Base-by-base conservation (phyloP, 2,329 filamentous ascomycete genomes). In the Nannizziopsis barbatae region DNA sequence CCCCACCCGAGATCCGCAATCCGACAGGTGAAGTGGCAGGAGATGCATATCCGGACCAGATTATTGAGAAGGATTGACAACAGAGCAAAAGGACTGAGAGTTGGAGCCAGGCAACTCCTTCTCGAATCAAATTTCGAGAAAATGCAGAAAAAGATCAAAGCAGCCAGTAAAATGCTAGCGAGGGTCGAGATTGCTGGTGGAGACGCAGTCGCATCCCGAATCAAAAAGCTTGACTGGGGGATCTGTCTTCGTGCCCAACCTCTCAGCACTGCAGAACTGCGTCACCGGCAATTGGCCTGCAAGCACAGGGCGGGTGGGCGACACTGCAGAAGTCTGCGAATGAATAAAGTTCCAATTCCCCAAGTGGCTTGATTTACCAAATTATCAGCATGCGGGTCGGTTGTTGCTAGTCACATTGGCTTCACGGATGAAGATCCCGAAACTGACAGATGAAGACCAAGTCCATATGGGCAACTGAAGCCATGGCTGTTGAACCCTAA, bases 161-260 rank as follows among this genome's bases (percentile, higher is more conserved):
- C 4, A 38, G 15, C 40, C 46, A 49, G 10, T 49, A 31, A 39
- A 15, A 42, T 42, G 9, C 5, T 15, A 8, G 37, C 2, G 22
- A 40, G 14, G 15, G 18, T 32, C n/a, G 31, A 18, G n/a, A 22
- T 17, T 18, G 6, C 20, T 18, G 22, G 35, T 45, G 35, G n/a
- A 17, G 30, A 35, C 15, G 20, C 38, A 38, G 20, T 35, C 7
- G 15, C 22, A 27, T 35, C 36, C 45, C n/a, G 22, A 39, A 41
- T 22, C 22, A 27, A 27, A n/a, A 41, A 30, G 45, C 14, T 47
- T 47, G 22, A 41, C 36, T 27, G 22, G 7, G 12, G 33, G 44
- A 9, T 27, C 14, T 46, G 30, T 42, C 37, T 51, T 51, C 43
- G 45, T 51, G 51, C 51, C 49, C 51, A 51, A 51, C 42, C 37